A percentile compares a stretch with the other conserved stretches of the same genome.
phyloP scores from a whole-genome alignment of 345 rosid species.

The Microthlaspi erraticum region DNA sequence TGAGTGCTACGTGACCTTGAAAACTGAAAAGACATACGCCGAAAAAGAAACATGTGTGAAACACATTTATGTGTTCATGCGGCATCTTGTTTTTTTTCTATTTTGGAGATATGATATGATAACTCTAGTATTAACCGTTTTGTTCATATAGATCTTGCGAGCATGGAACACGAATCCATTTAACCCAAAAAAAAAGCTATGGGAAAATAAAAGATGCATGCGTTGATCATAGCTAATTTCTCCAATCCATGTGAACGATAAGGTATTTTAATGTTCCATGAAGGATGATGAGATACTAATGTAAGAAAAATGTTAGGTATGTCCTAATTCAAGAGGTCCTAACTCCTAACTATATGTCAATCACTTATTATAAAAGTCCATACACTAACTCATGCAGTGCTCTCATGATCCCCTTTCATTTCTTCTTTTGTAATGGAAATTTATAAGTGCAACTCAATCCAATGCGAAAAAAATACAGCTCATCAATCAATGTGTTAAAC shows the following conservation, averaged over 20 bases:
- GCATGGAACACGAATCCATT: background rate
- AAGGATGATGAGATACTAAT: no score
- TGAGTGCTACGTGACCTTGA: conserved; percentile 26
- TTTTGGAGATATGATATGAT: background rate
- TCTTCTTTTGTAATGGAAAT: conserved; percentile 34
- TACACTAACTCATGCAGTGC: conserved; percentile 44
- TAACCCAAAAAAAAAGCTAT: background rate
- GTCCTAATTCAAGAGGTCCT: conserved; percentile 23
- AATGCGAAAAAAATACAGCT: conserved; percentile 14
- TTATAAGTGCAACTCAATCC: background rate
- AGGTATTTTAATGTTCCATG: conserved; percentile 7
- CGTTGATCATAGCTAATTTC: background rate
- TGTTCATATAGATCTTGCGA: background rate
- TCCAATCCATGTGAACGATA: no score
- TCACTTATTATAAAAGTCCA: conserved; percentile 25
- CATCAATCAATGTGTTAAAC: background rate
- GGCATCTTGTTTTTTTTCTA: conserved; percentile 11
- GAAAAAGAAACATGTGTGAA: conserved; percentile 20
- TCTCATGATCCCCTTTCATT: conserved; percentile 24
- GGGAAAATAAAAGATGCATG: background rate
- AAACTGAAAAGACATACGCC: conserved; percentile 11
- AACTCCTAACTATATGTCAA: conserved; percentile 40
- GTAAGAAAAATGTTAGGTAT: conserved; percentile 34
- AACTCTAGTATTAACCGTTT: background rate
- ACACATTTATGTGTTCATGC: conserved; percentile 15